Conservation (phyloP, 2,329 filamentous ascomycete species). For the Fusarium mundagurra region DNA sequence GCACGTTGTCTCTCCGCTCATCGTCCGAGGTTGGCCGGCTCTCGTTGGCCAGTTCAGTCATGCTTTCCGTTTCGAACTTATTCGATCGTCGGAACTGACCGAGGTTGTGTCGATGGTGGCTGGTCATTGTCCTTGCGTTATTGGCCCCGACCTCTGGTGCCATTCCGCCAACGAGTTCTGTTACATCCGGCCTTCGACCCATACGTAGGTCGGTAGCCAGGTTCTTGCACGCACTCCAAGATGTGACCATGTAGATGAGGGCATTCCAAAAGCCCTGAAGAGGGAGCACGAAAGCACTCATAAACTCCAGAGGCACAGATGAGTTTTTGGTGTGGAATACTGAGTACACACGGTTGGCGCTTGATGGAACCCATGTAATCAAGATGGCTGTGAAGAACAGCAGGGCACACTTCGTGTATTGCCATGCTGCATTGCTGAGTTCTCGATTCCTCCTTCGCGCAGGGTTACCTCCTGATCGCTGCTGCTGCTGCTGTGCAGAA, state of each 20-base stretch:
- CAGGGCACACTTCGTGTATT: slow-evolving; percentile 75
- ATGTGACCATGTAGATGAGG: slow-evolving; percentile 78
- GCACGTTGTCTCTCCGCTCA: slow-evolving; percentile 24
- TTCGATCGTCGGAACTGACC: slow-evolving; percentile 48
- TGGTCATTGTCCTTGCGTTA: background rate
- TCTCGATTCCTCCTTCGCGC: slow-evolving; percentile 57
- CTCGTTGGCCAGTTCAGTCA: slow-evolving; percentile 58
- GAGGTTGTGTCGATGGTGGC: slow-evolving; percentile 33
- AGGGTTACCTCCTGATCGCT: slow-evolving; percentile 40
- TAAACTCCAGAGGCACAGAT: slow-evolving; percentile 71
- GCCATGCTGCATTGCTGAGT: slow-evolving; percentile 71
- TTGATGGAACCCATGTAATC: slow-evolving; percentile 81
- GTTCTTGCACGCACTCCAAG: slow-evolving; percentile 69
- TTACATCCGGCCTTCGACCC: slow-evolving; percentile 44
- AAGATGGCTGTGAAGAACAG: slow-evolving; percentile 77
- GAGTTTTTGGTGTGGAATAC: slow-evolving; percentile 65
- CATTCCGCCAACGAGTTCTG: slow-evolving; percentile 48
- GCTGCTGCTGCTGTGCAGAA: slow-evolving; percentile 15
- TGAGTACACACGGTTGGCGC: slow-evolving; percentile 79
- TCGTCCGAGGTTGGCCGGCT: slow-evolving; percentile 51
- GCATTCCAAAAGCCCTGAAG: slow-evolving; percentile 89
- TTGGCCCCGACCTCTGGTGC: slow-evolving; percentile 14
- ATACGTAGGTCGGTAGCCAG: slow-evolving; percentile 53
- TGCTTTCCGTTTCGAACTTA: slow-evolving; percentile 61
- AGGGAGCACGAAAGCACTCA: slow-evolving; percentile 78